Base-by-base conservation (phyloP, 352 stramenopile species). In the Phytophthora lateralis region DNA sequence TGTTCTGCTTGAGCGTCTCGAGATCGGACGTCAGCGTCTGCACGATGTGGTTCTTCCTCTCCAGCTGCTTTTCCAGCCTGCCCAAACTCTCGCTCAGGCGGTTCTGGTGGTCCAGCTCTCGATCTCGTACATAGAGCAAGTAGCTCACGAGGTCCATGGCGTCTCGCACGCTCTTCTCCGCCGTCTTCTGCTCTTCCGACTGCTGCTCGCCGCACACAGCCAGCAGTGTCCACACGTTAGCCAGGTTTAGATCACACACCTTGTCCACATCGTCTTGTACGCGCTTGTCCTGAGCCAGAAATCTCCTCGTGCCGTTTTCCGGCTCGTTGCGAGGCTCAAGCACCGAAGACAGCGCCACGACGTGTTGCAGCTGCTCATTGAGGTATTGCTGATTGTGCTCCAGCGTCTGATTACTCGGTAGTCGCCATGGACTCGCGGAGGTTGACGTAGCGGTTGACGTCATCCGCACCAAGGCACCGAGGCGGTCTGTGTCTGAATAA, bases 121-220 rank as follows among this genome's bases (percentile, higher is more conserved):
- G 73, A 12, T 82, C 67, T 14, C 79, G 69, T 27, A 84, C 49
- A 9, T 84, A 77, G 7, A 94, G 54, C 32, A 94, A 21, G 58
- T 80, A 86, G 46, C 79, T 90, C n/a, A 94, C 62, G 9, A 91
- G 69, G 34, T 92, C 85, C 82, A 94, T 82, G 4, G 69, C 50
- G 2, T 78, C 60, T 41, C 85, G 72, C 20, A 92, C n/a, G 17
- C 57, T 49, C 6, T 54, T 65, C 43, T 94, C 81, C 0, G 65
- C 73, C 17, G 39, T 54, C 44, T 71, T 27, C 14, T 77, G 52
- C 18, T 66, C 26, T 37, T 77, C 27, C 7, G 53, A 41, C 45
- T 64, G 32, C 39, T 67, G 18, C 2, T 38, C 30, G 6, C 8
- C 39, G 4, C 30, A 48, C 15, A 58, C 39, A 9, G 57, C 35